A percentile compares a stretch with the other conserved stretches of the same genome.
Conservation (phyloP, 2,329 filamentous ascomycete genomes). For the Metarhizium humberi region DNA sequence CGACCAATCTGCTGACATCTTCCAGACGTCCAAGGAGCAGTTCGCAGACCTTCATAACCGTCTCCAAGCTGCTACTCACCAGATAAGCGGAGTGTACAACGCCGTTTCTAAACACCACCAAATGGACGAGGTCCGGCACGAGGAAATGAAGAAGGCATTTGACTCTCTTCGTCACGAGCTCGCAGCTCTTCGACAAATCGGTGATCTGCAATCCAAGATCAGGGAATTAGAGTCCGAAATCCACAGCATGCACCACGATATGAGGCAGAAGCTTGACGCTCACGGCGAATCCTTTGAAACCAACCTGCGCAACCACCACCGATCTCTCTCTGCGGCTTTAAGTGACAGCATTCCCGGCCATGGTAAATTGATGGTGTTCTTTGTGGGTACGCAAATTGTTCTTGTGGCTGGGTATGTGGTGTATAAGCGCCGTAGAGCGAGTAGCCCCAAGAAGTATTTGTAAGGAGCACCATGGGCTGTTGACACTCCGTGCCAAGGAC, state of each 20-base stretch:
- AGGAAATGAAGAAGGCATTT: constrained; percentile 41
- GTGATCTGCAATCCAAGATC: constrained; percentile 34
- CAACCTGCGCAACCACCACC: constrained; percentile 41
- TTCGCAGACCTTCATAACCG: constrained; percentile 81
- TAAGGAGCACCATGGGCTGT: constrained; percentile 31
- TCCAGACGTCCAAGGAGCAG: constrained; percentile 48
- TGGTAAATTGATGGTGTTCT: constrained; percentile 52
- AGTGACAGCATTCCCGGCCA: constrained; percentile 39
- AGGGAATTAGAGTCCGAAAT: constrained; percentile 50
- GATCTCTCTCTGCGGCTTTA: constrained; percentile 37
- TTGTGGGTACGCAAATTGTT: constrained; percentile 66
- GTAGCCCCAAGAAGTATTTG: constrained; percentile 85
- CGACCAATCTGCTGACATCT: constrained; percentile 37
- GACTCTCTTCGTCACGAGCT: constrained; percentile 36
- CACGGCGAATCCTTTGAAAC: constrained; percentile 44
- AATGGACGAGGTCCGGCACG: constrained; percentile 46
- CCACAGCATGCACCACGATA: constrained; percentile 45
- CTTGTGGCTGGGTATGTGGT: constrained; percentile 59
- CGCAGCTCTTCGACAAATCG: constrained; percentile 35
- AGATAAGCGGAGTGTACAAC: constrained; percentile 53
- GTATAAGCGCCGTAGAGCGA: constrained; percentile 71
- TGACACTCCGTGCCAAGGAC: not conserved
- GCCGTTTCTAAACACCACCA: constrained; percentile 41
- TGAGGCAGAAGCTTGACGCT: constrained; percentile 38
- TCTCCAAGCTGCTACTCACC: constrained; percentile 63